phyloP scores from a whole-genome alignment of 2,329 filamentous ascomycete species.

The Coleophoma cylindrospora region DNA sequence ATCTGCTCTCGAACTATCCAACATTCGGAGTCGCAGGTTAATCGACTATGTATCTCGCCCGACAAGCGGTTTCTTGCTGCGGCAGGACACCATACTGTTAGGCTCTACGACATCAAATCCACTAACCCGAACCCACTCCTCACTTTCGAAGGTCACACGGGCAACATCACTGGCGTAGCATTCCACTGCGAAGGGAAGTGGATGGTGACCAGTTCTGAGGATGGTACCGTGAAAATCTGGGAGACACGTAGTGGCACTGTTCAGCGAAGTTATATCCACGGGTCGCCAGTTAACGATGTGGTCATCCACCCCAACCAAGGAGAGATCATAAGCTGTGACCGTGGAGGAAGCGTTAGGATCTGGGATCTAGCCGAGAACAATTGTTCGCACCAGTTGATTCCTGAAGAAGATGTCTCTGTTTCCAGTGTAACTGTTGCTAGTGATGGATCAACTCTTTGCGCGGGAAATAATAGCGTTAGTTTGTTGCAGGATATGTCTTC shows the following conservation, averaged over 20 bases:
- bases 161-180: conserved; percentile 91
- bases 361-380: conserved; percentile 98
- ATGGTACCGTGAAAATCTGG: conserved; percentile 51
- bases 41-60: conserved; percentile 94
- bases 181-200: conserved; percentile 99
- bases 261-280: conserved; percentile 90
- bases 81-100: conserved; percentile 79
- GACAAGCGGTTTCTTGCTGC: conserved; percentile 88
- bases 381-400: conserved; percentile 92
- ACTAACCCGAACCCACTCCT: conserved; percentile 93
- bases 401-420: conserved; percentile 90
- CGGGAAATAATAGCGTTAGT: conserved; percentile 81
- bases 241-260: conserved; percentile 40
- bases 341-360: conserved; percentile 84
- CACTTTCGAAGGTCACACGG: conserved; percentile 92
- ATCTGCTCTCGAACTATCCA: conserved; percentile 98
- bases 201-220: conserved; percentile 98
- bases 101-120: conserved; percentile 97
- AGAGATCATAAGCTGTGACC: conserved; percentile 94
- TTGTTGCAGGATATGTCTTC: background rate
- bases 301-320: conserved; percentile 99
- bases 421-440: conserved; percentile 94
- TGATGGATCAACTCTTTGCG: conserved; percentile 87
- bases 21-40: conserved; percentile 96
- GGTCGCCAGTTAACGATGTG: conserved; percentile 88